These are phyloP conservation scores for Termitomyces sp. DNA, from an alignment of 768 basidiomycete genomes.

Conservation along the genomic window DNA sequence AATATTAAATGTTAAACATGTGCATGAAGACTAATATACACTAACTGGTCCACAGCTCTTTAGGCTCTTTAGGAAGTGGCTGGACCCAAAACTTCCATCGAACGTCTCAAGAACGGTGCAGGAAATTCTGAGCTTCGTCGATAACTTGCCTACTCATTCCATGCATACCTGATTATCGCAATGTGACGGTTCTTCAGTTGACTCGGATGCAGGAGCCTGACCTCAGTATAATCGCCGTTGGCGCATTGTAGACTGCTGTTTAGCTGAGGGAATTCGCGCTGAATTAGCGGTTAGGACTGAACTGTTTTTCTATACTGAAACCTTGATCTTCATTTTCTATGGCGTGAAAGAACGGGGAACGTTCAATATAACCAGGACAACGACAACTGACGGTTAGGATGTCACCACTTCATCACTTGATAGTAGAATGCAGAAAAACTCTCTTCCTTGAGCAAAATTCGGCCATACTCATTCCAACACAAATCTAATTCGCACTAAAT, in stretches of 20 bases:
- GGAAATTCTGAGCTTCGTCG: neutral
- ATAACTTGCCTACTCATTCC: neutral
- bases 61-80: slow-evolving; percentile 32
- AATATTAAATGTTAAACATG: neutral
- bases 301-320: slow-evolving; percentile 1
- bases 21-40: slow-evolving; percentile 9
- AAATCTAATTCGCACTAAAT: neutral
- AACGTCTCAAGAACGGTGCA: neutral
- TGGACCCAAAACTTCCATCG: slow-evolving; percentile 52
- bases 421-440: neutral
- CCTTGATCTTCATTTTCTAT: neutral
- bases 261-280: too few species aligned
- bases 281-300: slow-evolving; percentile 4
- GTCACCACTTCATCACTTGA: too few species aligned
- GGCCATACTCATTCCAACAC: neutral
- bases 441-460: neutral
- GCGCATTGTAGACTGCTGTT: too few species aligned
- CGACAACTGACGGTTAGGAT: neutral
- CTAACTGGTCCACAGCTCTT: slow-evolving; percentile 62
- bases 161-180: slow-evolving; percentile 64
- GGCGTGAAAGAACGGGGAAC: neutral
- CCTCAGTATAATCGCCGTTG: slow-evolving; percentile 22
- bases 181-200: slow-evolving; percentile 62
- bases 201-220: slow-evolving; percentile 39
- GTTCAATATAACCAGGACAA: too few species aligned